phyloP scores from a whole-genome alignment of 2,329 filamentous ascomycete genomes.

The Trichoderma guizhouense region DNA sequence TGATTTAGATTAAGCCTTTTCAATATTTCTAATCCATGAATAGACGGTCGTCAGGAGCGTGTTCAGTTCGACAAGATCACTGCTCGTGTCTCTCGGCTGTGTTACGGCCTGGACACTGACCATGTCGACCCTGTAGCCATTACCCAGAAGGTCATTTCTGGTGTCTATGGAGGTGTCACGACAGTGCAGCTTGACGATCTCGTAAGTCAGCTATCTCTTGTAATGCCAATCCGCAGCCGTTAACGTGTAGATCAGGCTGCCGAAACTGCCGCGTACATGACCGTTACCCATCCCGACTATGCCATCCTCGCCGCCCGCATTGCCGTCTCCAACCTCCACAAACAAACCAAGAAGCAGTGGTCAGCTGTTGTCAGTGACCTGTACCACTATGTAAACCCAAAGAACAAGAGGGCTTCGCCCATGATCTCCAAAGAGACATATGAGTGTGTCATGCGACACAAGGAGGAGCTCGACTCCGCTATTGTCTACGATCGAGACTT shows the following conservation, averaged over 20 bases:
- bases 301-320: slow-evolving; percentile 97
- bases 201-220: slow-evolving; percentile 53
- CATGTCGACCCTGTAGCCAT: slow-evolving; percentile 98
- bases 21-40: slow-evolving; percentile 27
- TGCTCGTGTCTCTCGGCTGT: slow-evolving; percentile 92
- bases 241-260: slow-evolving; percentile 64
- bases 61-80: slow-evolving; percentile 99
- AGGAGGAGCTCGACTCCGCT: slow-evolving; percentile 95
- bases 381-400: slow-evolving; percentile 94
- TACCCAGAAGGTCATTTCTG: slow-evolving; percentile 98
- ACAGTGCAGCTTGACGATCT: slow-evolving; percentile 95
- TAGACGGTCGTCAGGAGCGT: slow-evolving; percentile 98
- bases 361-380: slow-evolving; percentile 92
- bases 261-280: slow-evolving; percentile 99
- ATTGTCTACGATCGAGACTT: slow-evolving; percentile 99
- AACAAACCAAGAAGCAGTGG: slow-evolving; percentile 99
- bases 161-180: slow-evolving; percentile 97
- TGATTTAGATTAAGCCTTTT: neutral
- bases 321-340: slow-evolving; percentile 98
- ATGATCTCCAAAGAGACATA: slow-evolving; percentile 95
- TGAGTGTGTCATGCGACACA: slow-evolving; percentile 91
- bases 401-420: slow-evolving; percentile 75
- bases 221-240: slow-evolving; percentile 1
- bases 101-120: slow-evolving; percentile 91
- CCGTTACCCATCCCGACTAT: slow-evolving; percentile 97